Evolutionary conservation across 352 stramenopile genomes (phyloP).

Genomic region (Globisporangium solare): DNA sequence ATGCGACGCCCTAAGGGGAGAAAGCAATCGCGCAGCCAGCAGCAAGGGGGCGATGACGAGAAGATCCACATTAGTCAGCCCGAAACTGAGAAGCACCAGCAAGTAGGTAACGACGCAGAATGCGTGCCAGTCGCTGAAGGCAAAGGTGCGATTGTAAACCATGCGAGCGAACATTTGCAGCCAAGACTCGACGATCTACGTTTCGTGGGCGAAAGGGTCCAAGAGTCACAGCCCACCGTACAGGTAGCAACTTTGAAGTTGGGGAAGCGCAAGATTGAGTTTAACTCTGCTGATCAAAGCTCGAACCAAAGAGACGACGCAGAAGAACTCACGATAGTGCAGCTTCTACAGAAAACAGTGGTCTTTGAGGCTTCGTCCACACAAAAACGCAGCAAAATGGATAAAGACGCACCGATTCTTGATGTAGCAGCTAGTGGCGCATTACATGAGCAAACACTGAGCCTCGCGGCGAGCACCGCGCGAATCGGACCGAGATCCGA

Average conservation of each 20-base stretch:
- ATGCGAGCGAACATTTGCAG: neutral
- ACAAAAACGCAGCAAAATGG: neutral
- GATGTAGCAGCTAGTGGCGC: too few species aligned
- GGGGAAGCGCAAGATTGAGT: neutral
- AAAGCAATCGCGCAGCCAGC: neutral
- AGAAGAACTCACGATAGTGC: conserved; percentile 6
- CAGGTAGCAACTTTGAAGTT: neutral
- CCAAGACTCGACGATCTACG: too few species aligned
- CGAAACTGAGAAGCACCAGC: neutral
- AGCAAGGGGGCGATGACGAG: neutral
- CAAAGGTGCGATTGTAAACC: neutral
- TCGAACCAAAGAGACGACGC: conserved; percentile 2
- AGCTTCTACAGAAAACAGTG: conserved; percentile 2
- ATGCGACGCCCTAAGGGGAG: neutral
- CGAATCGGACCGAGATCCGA: neutral
- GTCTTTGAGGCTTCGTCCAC: neutral
- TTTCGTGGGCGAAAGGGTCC: too few species aligned
- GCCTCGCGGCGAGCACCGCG: neutral
- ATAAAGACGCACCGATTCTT: neutral
- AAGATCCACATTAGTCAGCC: neutral
- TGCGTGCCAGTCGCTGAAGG: neutral
- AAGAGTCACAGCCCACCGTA: too few species aligned
- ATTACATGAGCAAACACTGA: neutral
- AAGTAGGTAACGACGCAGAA: neutral
- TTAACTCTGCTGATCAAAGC: neutral